phyloP scores from a whole-genome alignment of 345 rosid species.

The Eucalyptus caleyi region DNA sequence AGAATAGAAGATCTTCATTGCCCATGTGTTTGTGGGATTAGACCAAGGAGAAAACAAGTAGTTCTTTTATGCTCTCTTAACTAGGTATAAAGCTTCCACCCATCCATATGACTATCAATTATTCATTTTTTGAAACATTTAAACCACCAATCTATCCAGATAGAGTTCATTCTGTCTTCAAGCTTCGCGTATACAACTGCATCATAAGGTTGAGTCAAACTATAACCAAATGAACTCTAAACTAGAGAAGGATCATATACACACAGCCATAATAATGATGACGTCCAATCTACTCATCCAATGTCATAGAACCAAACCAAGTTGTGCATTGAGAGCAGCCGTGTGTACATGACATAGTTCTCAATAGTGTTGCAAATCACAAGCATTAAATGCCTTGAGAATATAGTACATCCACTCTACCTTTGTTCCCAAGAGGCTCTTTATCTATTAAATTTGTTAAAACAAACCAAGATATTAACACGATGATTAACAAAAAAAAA shows the following conservation, averaged over 20 bases:
- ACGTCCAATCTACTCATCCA: neutral
- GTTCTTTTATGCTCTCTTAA: neutral
- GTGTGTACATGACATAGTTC: slow-evolving; percentile 69
- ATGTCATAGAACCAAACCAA: slow-evolving; percentile 35
- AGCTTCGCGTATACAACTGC: neutral
- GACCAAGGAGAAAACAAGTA: neutral
- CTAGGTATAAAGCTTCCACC: neutral
- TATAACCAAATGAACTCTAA: neutral
- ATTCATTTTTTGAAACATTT: neutral
- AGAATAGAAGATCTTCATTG: rapidly evolving
- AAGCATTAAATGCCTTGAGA: slow-evolving; percentile 26
- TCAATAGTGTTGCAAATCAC: slow-evolving; percentile 70
- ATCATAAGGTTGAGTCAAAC: neutral
- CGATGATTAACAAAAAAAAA: too few species aligned
- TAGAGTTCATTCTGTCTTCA: neutral
- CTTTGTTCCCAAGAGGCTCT: too few species aligned
- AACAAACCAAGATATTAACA: too few species aligned
- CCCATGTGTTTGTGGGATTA: neutral
- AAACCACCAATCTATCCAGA: neutral
- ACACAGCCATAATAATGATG: neutral
- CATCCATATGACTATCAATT: too few species aligned
- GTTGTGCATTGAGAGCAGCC: slow-evolving; percentile 71
- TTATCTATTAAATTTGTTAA: too few species aligned
- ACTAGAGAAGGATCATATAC: neutral
- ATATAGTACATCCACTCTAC: slow-evolving; percentile 48